Evolutionary conservation across 73 alveolate species (phyloP), one percentile per base, ranked within the genome.

Genomic region (Blepharisma stoltei): DNA sequence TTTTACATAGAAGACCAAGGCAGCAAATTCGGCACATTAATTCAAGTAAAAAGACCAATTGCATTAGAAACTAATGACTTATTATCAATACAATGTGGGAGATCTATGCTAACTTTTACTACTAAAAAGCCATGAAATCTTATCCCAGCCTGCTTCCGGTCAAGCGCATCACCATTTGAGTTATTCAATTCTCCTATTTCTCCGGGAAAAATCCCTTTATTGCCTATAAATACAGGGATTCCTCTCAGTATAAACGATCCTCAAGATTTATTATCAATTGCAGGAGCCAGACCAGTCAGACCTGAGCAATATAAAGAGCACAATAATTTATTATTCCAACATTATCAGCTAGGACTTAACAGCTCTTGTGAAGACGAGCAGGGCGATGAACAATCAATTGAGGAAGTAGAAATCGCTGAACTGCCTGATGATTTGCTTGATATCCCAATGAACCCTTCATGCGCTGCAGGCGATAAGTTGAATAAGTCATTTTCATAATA

Each of bases 1-100:
- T 76, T 76, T 32, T 76, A 60, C 6, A 6, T 76, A 20, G 77
- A 53, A 66, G 84, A 76, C 41, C 55, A 66, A 20, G 50, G 46
- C 0, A 53, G 80, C 66, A 76, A 76, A 41, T 76, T 76, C 81
- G 84, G 84, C 1, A 76, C 84, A 14, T 45, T 76, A 25, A 55
- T 76, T 14, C 65, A 76, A 55, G 49, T 76, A 23, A 76, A 76
- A 65, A 37, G 78, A 7, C 81, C 55, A 14, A 8, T 76, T 32
- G 84, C 77, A 20, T 41, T 76, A 65, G 84, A 76, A 8, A 9
- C 23, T 23, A 6, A n/a, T 1, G 18, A 60, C 41, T 8, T 6
- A 21, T 20, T 53, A 6, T 6, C 78, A 0, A 66, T 76, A 7
- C 78, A 76, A 55, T 11, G 37, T 60, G 84, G 84, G 1, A 76